Conservation (phyloP, 768 basidiomycete species). For the Trametopsis cervina region DNA sequence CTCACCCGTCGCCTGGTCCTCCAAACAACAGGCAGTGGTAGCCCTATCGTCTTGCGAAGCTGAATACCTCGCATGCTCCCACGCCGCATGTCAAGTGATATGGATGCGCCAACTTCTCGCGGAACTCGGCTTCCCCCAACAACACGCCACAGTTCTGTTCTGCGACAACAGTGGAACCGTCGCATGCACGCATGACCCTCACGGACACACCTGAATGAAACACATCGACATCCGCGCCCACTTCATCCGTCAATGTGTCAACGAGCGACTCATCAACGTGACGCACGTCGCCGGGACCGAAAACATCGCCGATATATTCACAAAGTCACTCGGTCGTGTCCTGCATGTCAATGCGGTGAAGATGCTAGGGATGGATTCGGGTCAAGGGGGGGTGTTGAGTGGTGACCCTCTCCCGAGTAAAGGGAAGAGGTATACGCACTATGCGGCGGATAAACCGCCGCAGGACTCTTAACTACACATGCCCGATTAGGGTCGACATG, state of each 20-base stretch:
- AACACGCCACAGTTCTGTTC: slow-evolving; percentile 2
- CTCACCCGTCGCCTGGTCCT: slow-evolving; percentile 18
- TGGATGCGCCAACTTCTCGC: slow-evolving; percentile 3
- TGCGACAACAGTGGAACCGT: slow-evolving; percentile 22
- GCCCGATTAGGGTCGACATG: too few species aligned
- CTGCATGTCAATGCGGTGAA: too few species aligned
- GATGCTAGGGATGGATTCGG: too few species aligned
- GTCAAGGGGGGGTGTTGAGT: too few species aligned
- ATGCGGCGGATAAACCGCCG: too few species aligned
- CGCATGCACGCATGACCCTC: slow-evolving; percentile 15
- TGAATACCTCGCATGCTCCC: slow-evolving; percentile 2
- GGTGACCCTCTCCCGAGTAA: too few species aligned
- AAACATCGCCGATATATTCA: slow-evolving; percentile 10
- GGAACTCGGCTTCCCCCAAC: not conserved
- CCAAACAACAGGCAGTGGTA: slow-evolving; percentile 2
- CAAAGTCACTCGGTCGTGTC: slow-evolving; percentile 5
- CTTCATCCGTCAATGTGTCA: slow-evolving; percentile 20
- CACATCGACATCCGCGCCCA: slow-evolving; percentile 31
- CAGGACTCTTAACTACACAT: too few species aligned
- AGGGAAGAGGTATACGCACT: too few species aligned
- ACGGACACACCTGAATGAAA: slow-evolving; percentile 23
- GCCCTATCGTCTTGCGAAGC: slow-evolving; percentile 3
- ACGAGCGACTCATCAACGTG: not conserved
- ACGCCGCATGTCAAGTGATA: not conserved
- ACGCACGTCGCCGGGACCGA: slow-evolving; percentile 1